phyloP scores from a whole-genome alignment of 2,329 filamentous ascomycete species.

The Fusarium sp. region DNA sequence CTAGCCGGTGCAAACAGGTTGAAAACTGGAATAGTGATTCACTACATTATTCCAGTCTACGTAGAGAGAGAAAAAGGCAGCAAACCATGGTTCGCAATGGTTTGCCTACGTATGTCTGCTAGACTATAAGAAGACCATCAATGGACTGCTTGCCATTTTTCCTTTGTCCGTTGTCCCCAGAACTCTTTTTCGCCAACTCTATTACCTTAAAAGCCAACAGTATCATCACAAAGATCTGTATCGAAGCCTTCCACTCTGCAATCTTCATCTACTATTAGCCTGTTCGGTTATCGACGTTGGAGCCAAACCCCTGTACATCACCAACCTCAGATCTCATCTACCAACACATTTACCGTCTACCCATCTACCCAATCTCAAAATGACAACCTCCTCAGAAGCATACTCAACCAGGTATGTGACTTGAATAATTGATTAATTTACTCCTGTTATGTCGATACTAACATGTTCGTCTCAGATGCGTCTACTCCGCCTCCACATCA shows the following conservation, averaged over 20 bases:
- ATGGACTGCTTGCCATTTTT: neutral
- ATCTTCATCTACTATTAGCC: neutral
- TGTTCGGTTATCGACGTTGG: neutral
- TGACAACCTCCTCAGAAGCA: neutral
- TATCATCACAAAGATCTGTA: neutral
- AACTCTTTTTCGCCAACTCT: neutral
- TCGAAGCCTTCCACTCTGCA: neutral
- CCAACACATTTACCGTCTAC: no score
- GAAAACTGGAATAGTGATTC: constrained; percentile 3
- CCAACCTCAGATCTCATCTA: neutral
- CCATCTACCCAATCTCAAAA: neutral
- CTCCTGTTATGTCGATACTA: neutral
- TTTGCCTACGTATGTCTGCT: neutral
- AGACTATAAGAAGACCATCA: neutral
- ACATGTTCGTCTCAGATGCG: neutral
- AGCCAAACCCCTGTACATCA: neutral
- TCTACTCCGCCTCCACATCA: constrained; percentile 6
- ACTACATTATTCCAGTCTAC: neutral
- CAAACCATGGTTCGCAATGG: constrained; percentile 1
- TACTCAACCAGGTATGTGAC: neutral
- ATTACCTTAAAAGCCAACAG: neutral
- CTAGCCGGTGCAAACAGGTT: constrained; percentile 4
- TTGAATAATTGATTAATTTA: neutral
- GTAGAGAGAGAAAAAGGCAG: constrained; percentile 3
- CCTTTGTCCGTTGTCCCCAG: neutral